A percentile compares a stretch with the other conserved stretches of the same genome.
Evolutionary conservation across 2,329 filamentous ascomycete genomes (phyloP).

Genomic region (Epichloe gansuensis): DNA sequence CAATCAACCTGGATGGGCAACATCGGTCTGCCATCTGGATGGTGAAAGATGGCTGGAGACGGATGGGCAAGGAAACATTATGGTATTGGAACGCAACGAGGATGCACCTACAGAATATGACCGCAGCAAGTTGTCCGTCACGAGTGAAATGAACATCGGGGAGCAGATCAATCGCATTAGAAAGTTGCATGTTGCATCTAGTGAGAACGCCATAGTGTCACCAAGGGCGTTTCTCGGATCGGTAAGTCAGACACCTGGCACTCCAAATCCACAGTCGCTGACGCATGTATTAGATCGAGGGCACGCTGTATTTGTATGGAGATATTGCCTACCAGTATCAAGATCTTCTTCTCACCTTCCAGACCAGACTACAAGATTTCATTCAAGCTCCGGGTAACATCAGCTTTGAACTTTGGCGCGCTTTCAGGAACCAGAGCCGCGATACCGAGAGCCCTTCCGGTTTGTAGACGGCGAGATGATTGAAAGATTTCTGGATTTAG

Average conservation of each 20-base stretch:
- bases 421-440: constrained; percentile 61
- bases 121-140: constrained; percentile 55
- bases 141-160: constrained; percentile 72
- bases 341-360: constrained; percentile 73
- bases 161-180: constrained; percentile 90
- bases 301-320: constrained; percentile 81
- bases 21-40: constrained; percentile 61
- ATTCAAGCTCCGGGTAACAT: constrained; percentile 61
- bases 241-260: constrained; percentile 37
- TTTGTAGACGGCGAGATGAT: constrained; percentile 91
- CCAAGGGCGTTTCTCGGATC: constrained; percentile 84
- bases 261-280: not conserved
- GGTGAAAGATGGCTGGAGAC: constrained; percentile 68
- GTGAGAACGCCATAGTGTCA: constrained; percentile 53
- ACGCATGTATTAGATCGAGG: constrained; percentile 54
- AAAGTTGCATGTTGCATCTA: constrained; percentile 54
- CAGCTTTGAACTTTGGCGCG: constrained; percentile 68
- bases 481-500: constrained; percentile 68
- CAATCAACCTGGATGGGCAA: constrained; percentile 71
- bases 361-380: constrained; percentile 54
- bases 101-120: constrained; percentile 67
- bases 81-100: constrained; percentile 63
- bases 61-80: constrained; percentile 78
- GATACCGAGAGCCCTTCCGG: constrained; percentile 64
- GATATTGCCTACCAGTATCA: constrained; percentile 61